Conservation (phyloP, 108 stramenopile species). For the Thalassiosira profunda region DNA sequence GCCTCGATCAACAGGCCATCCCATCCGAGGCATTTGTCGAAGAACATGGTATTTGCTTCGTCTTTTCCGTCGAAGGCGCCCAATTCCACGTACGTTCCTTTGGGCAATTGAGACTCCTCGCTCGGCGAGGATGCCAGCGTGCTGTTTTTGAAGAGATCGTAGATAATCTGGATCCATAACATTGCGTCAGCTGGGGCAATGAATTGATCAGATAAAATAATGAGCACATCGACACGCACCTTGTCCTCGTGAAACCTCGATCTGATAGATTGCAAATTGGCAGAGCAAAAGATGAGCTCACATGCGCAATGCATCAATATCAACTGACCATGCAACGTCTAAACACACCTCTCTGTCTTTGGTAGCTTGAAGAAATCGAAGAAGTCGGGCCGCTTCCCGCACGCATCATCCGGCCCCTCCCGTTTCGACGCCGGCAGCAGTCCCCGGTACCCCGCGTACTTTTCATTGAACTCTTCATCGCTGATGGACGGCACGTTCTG, state of each 20-base stretch:
- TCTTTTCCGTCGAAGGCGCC: constrained; percentile 62
- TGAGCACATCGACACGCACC: too few species aligned
- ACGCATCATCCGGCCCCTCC: background rate
- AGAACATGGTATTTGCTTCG: constrained; percentile 55
- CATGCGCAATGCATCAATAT: background rate
- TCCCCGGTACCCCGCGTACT: background rate
- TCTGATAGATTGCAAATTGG: background rate
- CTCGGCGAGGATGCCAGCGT: background rate
- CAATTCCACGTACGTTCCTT: constrained; percentile 59
- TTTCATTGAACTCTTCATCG: background rate
- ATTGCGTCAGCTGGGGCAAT: too few species aligned
- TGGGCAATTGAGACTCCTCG: background rate
- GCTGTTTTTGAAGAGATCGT: constrained; percentile 9
- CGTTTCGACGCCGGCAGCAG: background rate
- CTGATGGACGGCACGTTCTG: background rate
- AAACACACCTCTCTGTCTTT: constrained; percentile 2
- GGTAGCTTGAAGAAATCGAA: constrained; percentile 1
- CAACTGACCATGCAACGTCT: too few species aligned
- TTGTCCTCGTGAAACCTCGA: constrained; percentile 13
- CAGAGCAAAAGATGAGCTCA: background rate
- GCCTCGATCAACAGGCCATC: constrained; percentile 44
- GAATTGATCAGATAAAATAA: too few species aligned
- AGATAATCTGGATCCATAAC: too few species aligned
- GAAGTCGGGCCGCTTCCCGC: background rate
- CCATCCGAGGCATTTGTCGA: constrained; percentile 51